Evolutionary conservation across 768 basidiomycete genomes (phyloP), one percentile per base, ranked within the genome.

Genomic region (Lanmaoa rubissima): DNA sequence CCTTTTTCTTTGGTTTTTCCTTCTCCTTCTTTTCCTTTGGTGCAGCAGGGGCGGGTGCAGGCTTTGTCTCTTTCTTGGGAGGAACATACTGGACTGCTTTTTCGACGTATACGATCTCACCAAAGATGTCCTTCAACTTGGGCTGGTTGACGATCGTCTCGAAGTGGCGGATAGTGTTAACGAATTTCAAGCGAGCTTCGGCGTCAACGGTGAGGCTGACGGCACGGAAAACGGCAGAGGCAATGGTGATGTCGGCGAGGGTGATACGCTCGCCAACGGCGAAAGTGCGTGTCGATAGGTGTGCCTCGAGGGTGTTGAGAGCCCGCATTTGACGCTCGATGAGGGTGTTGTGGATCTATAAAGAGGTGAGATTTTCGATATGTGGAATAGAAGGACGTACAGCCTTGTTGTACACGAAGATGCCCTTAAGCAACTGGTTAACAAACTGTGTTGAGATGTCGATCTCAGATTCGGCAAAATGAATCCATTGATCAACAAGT

Each of bases 181-280:
- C 83, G 74, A 85, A 72, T 67, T 87, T 82, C 35, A 80, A 76
- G 55, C 94, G 87, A 46, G 76, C 67, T 41, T 81, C 63, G 17
- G 86, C 82, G 65, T 93, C 95, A 64, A 94, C 61, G 60, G 82
- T 82, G 61, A 76, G n/a, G 24, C 65, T 52, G 66, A 83, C 82
- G 3, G 80, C 79, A 59, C 78, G 78, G 61, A 78, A 78, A 59
- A 93, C 69, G 68, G 81, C 61, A 51, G 78, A 71, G 38, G 89
- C 91, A 61, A 92, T 64, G 68, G 73, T 70, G 73, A 99, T 72
- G 67, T 99, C 97, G 61, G 94, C 97, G 46, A 96, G 81, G 59
- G 94, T 92, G 80, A 98, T 89, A 68, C 96, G 91, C 71, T 99
- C 92, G 62, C 87, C 88, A 53, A 94, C 94, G 66, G 98, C 82